Conservation (phyloP, 208 protist species). For the Lotmaria passim region DNA sequence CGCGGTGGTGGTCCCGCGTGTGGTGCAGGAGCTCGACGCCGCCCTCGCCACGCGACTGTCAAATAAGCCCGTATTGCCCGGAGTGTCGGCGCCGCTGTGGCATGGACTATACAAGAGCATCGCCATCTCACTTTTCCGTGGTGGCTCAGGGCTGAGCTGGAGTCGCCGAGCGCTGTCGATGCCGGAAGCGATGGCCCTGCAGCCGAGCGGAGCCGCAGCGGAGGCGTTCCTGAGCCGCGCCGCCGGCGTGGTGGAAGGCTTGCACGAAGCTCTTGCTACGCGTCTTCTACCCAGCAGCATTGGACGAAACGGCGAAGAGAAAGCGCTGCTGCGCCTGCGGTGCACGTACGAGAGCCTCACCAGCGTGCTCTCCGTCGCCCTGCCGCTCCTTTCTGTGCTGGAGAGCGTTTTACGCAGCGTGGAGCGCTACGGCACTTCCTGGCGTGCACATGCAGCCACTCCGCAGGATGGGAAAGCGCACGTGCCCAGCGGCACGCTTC, state of each 20-base stretch:
- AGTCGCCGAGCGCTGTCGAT: constrained; percentile 11
- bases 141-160: constrained; percentile 31
- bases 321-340: neutral
- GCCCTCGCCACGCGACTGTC: neutral
- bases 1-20: constrained; percentile 6
- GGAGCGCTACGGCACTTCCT: neutral
- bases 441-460: neutral
- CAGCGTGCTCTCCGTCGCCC: constrained; percentile 9
- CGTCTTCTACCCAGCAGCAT: neutral
- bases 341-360: constrained; percentile 24
- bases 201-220: neutral
- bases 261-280: neutral
- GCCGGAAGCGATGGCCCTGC: neutral
- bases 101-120: constrained; percentile 11
- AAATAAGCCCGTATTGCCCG: neutral
- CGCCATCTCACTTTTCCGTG: constrained; percentile 6
- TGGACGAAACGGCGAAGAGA: neutral
- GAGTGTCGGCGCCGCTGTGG: constrained; percentile 21
- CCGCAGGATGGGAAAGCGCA: neutral
- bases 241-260: constrained; percentile 12
- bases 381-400: constrained; percentile 15
- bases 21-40: constrained; percentile 13
- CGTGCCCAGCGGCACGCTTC: constrained; percentile 1
- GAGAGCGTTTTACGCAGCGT: neutral
- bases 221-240: constrained; percentile 12